Percentiles rank a stretch among this genome's conserved stretches.
phyloP scores from a whole-genome alignment of 2,329 filamentous ascomycete species.

The Cladosporium phlei region DNA sequence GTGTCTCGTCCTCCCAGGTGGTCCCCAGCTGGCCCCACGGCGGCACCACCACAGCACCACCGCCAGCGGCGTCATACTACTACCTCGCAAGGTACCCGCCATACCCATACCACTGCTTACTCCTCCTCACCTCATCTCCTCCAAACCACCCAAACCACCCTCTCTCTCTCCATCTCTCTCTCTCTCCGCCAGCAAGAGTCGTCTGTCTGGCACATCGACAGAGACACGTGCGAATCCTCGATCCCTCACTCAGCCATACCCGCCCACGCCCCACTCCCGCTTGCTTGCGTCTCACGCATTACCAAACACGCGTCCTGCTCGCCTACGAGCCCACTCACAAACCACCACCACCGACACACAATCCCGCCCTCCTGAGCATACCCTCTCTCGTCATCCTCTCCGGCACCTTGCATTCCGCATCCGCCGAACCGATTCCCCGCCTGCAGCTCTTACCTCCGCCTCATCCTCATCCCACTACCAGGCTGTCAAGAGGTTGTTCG shows the following conservation, averaged over 20 bases:
- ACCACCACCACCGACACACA: background rate
- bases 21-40: too few species aligned
- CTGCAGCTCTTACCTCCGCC: background rate
- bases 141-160: too few species aligned
- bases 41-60: too few species aligned
- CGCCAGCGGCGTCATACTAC: too few species aligned
- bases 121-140: too few species aligned
- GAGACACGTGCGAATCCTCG: too few species aligned
- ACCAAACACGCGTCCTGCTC: background rate
- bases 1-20: too few species aligned
- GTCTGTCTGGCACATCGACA: too few species aligned
- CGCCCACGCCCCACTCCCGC: conserved; percentile 7
- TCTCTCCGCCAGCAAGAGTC: too few species aligned
- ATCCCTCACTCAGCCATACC: too few species aligned
- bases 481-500: conserved; percentile 29
- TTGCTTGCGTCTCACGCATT: conserved; percentile 8
- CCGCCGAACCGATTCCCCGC: background rate
- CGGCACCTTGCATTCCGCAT: background rate
- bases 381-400: background rate
- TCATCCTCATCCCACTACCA: background rate
- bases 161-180: background rate
- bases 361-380: background rate
- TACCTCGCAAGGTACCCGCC: too few species aligned
- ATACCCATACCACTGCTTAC: too few species aligned
- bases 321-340: background rate